Evolutionary conservation across 2,329 filamentous ascomycete species (phyloP), one percentile per base, ranked within the genome.

Genomic region (Dactylellina leptospora): DNA sequence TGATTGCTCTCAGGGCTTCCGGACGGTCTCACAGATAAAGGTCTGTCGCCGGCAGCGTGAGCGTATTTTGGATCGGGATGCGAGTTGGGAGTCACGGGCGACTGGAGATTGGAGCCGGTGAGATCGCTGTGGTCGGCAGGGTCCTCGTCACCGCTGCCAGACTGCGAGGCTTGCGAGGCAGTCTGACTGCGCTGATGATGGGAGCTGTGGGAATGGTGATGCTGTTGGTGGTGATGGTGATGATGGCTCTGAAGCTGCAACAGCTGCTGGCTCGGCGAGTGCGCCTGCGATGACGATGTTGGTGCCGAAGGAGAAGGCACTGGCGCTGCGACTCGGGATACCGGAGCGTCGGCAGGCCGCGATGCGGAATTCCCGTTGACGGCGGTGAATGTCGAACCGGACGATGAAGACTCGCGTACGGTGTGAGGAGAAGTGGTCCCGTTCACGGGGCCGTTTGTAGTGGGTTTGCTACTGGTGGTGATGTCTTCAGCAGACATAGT

Each of bases 91-190:
- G 66, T 71, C 18, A 71, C 66, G 27, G 66, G 66, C 23, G 66
- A 71, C 28, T 71, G 66, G 20, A 63, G 58, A 22, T 71, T 71
- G 10, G 66, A 71, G 5, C 58, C 58, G 8, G 66, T 61, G 53
- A 71, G 47, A 20, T 71, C 66, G 45, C 66, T 71, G 23, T 71
- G 58, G 58, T 71, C 66, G 25, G 33, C 66, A 25, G 51, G 44
- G 66, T 71, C 66, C 38, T 71, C 66, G 58, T 71, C 66, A 10
- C 66, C 66, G 45, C 66, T 71, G 51, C 66, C 66, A 44, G 66
- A 71, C 47, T 71, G 66, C 16, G 66, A 71, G 38, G 58, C 66
- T 58, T 71, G 66, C 4, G 66, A 71, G 13, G 66, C 66, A 36
- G 66, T 71, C 53, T 71, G 66, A 36, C 66, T 71, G n/a, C 66